phyloP scores from a whole-genome alignment of 345 rosid genomes.

The Ceriops tagal region DNA sequence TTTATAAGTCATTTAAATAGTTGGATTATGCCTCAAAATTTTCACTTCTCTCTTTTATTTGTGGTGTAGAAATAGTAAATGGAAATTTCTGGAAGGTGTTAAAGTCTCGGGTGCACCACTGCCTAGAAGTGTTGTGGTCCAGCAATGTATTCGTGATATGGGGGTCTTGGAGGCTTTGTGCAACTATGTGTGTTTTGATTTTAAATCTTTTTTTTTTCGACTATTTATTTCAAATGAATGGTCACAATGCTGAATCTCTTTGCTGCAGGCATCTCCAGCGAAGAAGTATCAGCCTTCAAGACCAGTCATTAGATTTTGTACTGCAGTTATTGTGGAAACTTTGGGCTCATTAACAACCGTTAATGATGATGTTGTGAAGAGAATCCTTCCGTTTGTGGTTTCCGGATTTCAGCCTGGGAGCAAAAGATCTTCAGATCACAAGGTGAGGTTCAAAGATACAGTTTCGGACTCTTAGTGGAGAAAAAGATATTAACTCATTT shows the following conservation, averaged over 20 bases:
- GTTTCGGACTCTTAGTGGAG: not conserved
- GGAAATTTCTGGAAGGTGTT: conserved; percentile 86
- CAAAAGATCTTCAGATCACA: conserved; percentile 64
- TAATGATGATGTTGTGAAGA: conserved; percentile 63
- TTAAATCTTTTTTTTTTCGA: not conserved
- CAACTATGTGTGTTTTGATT: conserved; percentile 52
- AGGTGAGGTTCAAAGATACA: conserved; percentile 43
- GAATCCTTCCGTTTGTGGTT: conserved; percentile 69
- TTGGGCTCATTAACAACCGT: conserved; percentile 58
- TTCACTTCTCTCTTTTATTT: conserved; percentile 9
- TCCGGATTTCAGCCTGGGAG: conserved; percentile 63
- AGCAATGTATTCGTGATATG: conserved; percentile 79
- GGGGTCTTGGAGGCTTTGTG: conserved; percentile 78
- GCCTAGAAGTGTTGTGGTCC: conserved; percentile 78
- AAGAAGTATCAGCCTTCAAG: conserved; percentile 69
- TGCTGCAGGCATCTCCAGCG: conserved; percentile 57
- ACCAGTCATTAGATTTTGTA: conserved; percentile 62
- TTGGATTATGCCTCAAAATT: conserved; percentile 3
- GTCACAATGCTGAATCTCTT: conserved; percentile 12
- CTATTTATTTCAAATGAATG: conserved; percentile 9
- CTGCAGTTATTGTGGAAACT: conserved; percentile 74
- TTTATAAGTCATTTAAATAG: not conserved
- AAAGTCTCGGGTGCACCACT: conserved; percentile 85
- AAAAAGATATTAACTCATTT: not conserved
- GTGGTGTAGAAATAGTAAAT: conserved; percentile 62